A percentile compares a stretch with the other conserved stretches of the same genome.
Evolutionary conservation across 1,284 basidiomycete species (phyloP).

Genomic region (Cronartium quercuum): DNA sequence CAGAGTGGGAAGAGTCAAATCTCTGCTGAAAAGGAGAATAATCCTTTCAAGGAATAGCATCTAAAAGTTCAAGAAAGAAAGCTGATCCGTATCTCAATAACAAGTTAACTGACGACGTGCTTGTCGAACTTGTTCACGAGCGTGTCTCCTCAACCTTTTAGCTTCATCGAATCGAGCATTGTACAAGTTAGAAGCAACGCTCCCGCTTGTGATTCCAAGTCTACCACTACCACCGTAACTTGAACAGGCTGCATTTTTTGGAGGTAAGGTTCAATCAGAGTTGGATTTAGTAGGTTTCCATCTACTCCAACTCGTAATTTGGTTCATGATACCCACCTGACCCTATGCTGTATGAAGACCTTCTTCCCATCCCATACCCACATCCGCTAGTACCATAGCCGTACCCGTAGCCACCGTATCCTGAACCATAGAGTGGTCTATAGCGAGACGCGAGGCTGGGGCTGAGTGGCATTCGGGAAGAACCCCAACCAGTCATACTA

Average conservation of each 20-base stretch:
- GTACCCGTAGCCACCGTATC: no score
- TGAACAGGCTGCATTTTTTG: not conserved
- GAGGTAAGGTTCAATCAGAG: not conserved
- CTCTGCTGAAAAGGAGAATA: no score
- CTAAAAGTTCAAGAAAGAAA: no score
- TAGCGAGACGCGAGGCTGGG: conserved; percentile 10
- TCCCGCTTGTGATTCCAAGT: not conserved
- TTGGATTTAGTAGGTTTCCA: not conserved
- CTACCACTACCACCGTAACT: not conserved
- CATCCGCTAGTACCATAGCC: not conserved
- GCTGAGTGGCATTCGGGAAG: conserved; percentile 26
- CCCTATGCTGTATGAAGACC: not conserved
- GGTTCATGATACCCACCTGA: not conserved
- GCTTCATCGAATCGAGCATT: conserved; percentile 20
- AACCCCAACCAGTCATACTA: conserved; percentile 10
- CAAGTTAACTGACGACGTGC: not conserved
- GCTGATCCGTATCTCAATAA: not conserved
- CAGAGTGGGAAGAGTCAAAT: no score
- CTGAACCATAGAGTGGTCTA: conserved; percentile 16
- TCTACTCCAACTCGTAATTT: not conserved
- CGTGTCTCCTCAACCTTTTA: conserved; percentile 11
- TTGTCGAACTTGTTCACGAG: conserved; percentile 11
- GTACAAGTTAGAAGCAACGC: not conserved
- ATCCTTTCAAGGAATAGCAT: no score
- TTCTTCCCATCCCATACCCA: conserved; percentile 8